phyloP scores from a whole-genome alignment of 2,329 filamentous ascomycete species.

The Phyllosticta paracitricarpa region DNA sequence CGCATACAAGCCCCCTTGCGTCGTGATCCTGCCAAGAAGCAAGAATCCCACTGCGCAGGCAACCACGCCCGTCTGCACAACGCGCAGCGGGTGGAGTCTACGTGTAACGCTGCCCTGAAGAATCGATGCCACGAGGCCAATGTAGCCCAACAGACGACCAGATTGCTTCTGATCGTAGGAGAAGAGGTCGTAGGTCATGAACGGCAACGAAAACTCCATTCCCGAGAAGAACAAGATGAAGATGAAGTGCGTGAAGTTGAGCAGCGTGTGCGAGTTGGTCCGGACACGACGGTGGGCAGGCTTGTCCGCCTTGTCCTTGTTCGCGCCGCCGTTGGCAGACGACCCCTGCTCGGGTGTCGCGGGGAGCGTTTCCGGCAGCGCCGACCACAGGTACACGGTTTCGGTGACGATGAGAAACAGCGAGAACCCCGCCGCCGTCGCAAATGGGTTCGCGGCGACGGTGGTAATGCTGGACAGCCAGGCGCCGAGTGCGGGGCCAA shows the following conservation, averaged over 20 bases:
- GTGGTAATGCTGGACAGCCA: constrained; percentile 68
- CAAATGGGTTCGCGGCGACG: constrained; percentile 85
- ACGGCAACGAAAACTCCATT: constrained; percentile 95
- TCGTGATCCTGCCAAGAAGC: constrained; percentile 60
- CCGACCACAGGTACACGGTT: constrained; percentile 76
- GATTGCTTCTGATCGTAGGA: constrained; percentile 69
- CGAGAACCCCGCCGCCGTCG: constrained; percentile 80
- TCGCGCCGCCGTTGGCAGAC: constrained; percentile 15
- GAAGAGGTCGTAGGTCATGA: constrained; percentile 95
- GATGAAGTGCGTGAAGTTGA: constrained; percentile 77
- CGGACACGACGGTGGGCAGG: constrained; percentile 26
- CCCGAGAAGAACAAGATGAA: constrained; percentile 97
- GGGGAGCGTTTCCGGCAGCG: constrained; percentile 80
- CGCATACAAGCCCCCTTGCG: constrained; percentile 61
- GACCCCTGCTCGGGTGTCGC: constrained; percentile 26
- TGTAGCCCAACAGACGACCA: constrained; percentile 76
- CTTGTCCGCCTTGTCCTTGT: constrained; percentile 12
- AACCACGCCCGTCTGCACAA: constrained; percentile 68
- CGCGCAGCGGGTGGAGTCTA: constrained; percentile 68
- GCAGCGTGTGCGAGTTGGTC: constrained; percentile 72
- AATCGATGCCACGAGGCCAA: constrained; percentile 84
- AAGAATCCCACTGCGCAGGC: constrained; percentile 72
- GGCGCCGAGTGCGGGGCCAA: constrained; percentile 85
- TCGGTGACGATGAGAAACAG: constrained; percentile 76
- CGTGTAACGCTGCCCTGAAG: constrained; percentile 88